These are phyloP conservation scores for Lentinula sp. DNA, from an alignment of 768 basidiomycete genomes.

Conservation along the genomic window DNA sequence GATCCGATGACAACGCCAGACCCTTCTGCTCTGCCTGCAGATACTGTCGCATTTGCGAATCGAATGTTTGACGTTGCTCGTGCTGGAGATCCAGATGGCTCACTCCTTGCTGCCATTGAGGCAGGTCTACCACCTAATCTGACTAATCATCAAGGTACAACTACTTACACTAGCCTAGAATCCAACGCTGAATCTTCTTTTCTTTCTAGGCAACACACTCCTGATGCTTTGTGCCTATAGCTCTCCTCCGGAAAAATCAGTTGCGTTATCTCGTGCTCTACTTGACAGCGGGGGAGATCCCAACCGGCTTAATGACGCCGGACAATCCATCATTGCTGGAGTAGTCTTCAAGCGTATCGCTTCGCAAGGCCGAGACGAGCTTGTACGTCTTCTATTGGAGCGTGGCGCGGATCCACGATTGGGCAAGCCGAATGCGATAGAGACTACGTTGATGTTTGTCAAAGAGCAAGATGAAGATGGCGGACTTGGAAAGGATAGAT, in stretches of 20 bases:
- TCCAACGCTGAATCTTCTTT: not conserved
- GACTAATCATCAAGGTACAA: constrained; percentile 62
- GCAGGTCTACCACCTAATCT: constrained; percentile 68
- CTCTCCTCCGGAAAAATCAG: constrained; percentile 41
- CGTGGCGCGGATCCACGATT: constrained; percentile 57
- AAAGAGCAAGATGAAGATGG: not conserved
- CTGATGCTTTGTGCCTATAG: constrained; percentile 73
- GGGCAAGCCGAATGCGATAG: constrained; percentile 64
- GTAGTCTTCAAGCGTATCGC: constrained; percentile 61
- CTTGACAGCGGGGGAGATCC: constrained; percentile 56
- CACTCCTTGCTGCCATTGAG: constrained; percentile 56
- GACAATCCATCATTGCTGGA: constrained; percentile 71
- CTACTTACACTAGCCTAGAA: not conserved
- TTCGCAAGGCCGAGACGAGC: constrained; percentile 35
- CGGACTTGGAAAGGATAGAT: constrained; percentile 33
- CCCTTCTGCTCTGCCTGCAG: constrained; percentile 24
- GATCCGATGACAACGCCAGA: not conserved
- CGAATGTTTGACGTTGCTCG: constrained; percentile 76
- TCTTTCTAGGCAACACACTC: constrained; percentile 59
- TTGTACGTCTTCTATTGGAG: constrained; percentile 50
- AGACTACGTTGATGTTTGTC: constrained; percentile 61
- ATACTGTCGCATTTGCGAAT: constrained; percentile 52
- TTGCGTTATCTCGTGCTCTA: constrained; percentile 44
- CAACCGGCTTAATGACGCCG: constrained; percentile 63
- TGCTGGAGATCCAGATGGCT: constrained; percentile 36